These are phyloP conservation scores for Hypoxylon sp. DNA, from an alignment of 2,329 filamentous ascomycete genomes.

Conservation along the genomic window DNA sequence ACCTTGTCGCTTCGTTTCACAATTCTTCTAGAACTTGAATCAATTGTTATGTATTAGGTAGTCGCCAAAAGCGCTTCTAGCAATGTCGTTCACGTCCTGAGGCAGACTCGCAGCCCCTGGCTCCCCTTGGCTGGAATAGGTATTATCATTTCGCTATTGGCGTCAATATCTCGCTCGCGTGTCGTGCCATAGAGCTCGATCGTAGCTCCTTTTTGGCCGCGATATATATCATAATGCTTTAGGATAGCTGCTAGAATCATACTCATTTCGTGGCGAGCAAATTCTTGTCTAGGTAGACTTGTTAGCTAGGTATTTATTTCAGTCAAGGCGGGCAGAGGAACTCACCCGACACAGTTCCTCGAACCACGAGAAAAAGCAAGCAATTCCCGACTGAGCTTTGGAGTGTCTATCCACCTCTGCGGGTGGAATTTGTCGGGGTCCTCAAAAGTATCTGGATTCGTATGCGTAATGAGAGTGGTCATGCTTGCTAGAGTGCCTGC, in stretches of 20 bases:
- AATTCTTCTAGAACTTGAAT: too few species aligned
- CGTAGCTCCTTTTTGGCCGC: conserved; percentile 30
- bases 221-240: conserved; percentile 37
- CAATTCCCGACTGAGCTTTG: conserved; percentile 17
- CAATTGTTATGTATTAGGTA: too few species aligned
- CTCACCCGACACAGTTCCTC: conserved; percentile 40
- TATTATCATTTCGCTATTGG: conserved; percentile 34
- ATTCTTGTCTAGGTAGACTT: conserved; percentile 7
- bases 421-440: conserved; percentile 34
- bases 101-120: conserved; percentile 29
- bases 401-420: conserved; percentile 42
- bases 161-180: conserved; percentile 35
- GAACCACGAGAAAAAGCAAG: conserved; percentile 33
- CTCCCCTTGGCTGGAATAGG: conserved; percentile 38
- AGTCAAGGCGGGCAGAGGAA: not conserved
- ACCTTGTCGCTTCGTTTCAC: too few species aligned
- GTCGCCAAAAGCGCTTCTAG: too few species aligned
- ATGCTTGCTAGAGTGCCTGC: conserved; percentile 22
- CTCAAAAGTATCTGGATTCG: conserved; percentile 31
- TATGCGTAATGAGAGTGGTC: conserved; percentile 28
- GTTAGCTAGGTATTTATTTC: too few species aligned
- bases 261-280: conserved; percentile 36
- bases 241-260: conserved; percentile 34
- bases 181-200: conserved; percentile 39
- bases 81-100: too few species aligned